Evolutionary conservation across 108 stramenopile genomes (phyloP).

Genomic region (Craspedostauros australis): DNA sequence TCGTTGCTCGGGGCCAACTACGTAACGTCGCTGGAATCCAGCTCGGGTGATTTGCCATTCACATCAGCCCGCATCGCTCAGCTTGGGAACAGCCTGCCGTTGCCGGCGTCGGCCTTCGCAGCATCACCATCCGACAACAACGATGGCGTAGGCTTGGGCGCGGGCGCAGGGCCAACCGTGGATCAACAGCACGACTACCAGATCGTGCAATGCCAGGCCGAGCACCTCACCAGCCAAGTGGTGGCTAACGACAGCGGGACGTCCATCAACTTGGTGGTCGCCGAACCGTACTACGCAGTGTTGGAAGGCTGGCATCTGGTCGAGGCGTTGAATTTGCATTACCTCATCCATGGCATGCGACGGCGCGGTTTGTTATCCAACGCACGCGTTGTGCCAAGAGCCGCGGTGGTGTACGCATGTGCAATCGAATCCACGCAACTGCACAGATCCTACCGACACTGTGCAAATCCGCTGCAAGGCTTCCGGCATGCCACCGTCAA

Average conservation of each 20-base stretch:
- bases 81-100: constrained; percentile 48
- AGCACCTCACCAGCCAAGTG: background rate
- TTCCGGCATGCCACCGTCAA: constrained; percentile 53
- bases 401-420: constrained; percentile 57
- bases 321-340: constrained; percentile 69
- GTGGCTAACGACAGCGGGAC: background rate
- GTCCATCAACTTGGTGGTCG: constrained; percentile 50
- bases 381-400: constrained; percentile 39
- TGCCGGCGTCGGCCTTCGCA: background rate
- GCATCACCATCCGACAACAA: constrained; percentile 13
- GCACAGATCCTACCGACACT: constrained; percentile 30
- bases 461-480: constrained; percentile 36
- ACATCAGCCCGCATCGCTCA: constrained; percentile 63
- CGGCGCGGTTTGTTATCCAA: constrained; percentile 26
- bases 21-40: constrained; percentile 64
- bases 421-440: constrained; percentile 54
- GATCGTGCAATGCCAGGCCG: constrained; percentile 22
- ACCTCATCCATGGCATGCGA: constrained; percentile 44
- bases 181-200: constrained; percentile 6
- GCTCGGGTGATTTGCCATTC: constrained; percentile 28
- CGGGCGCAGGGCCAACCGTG: too few relatives aligned
- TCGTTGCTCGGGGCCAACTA: constrained; percentile 39
- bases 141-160: background rate
- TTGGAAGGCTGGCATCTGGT: constrained; percentile 72
- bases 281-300: constrained; percentile 77